Base-by-base conservation (phyloP, 1,139 yeast genomes). In the Blastobotrys buckinghamii region DNA sequence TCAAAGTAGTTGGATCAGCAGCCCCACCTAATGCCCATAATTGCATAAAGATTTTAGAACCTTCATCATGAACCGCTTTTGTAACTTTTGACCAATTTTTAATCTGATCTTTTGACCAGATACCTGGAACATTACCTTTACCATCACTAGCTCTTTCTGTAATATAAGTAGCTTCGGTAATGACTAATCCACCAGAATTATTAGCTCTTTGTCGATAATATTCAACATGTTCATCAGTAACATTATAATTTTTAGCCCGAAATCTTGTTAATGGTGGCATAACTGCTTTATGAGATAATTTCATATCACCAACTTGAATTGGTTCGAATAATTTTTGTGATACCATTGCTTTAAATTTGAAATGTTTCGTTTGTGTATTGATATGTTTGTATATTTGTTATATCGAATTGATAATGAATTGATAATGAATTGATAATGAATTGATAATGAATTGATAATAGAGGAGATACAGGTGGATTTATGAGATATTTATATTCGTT, bases 131-230 rank as follows among this genome's bases (percentile, higher is more conserved):
- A 10, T 65, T 63, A 19, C 63, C 61, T 9, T 64, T 64, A 19
- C 63, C 61, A 10, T 65, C 64, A 29, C 69, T 69, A 1, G 73
- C 71, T 24, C 56, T 57, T 8, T 62, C 57, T 19, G 70, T 60
- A 24, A 74, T 66, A 43, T 63, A 63, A 1, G 75, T 67, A 2
- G 71, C 78, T 57, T 76, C 80, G 12, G 77, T 55, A 49, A 75
- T 63, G 17, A 74, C 49, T 16, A 75, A 53, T 20, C 74, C 69
- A 2, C 87, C 87, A 19, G 81, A 77, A 49, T 66, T 59, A 47
- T 65, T 58, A 3, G 84, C 70, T 53, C 88, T 69, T 55, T 76
- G 76, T 2, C 59, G 67, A 58, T 83, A 83, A 62, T 81, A 78
- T 49, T 72, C 67, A 9, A 65, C 60, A 56, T 71, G 68, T 27